Conservation (phyloP, 345 rosid genomes). For the Erodium maritimum region DNA sequence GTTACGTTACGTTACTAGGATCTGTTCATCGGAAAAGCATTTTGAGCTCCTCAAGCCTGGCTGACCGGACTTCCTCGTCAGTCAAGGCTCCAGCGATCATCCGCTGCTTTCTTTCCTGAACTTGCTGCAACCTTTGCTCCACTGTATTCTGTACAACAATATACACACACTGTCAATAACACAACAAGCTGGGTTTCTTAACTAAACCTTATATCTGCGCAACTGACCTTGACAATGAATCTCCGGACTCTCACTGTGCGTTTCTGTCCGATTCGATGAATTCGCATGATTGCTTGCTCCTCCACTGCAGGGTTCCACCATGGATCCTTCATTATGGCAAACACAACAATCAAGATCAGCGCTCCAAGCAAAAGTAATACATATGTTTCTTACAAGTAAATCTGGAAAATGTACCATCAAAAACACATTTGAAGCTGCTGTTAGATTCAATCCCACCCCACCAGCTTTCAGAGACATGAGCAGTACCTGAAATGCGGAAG, state of each 20-base stretch:
- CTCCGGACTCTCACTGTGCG: conserved; percentile 38
- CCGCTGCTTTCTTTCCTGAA: conserved; percentile 56
- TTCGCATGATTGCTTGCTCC: conserved; percentile 58
- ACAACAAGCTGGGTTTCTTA: neutral
- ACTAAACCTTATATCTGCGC: neutral
- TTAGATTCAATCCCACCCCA: conserved; percentile 59
- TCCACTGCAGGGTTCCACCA: conserved; percentile 78
- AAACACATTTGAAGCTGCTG: conserved; percentile 59
- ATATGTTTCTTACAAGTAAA: no score
- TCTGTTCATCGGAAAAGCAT: conserved; percentile 50
- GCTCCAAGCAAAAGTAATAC: no score
- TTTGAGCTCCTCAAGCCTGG: conserved; percentile 56
- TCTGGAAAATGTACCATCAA: conserved; percentile 35
- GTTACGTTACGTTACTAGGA: no score
- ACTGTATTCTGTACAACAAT: conserved; percentile 29
- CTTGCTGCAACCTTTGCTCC: conserved; percentile 51
- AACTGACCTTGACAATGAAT: conserved; percentile 44
- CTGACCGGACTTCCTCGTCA: conserved; percentile 51
- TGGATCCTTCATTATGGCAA: conserved; percentile 53
- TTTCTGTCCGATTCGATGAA: conserved; percentile 57
- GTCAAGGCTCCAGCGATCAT: conserved; percentile 63
- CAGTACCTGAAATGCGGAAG: conserved; percentile 25
- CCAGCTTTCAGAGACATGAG: conserved; percentile 60
- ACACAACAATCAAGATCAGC: no score
- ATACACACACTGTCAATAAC: neutral